These are phyloP conservation scores for Purpureocillium takamizusanense DNA, from an alignment of 2,329 filamentous ascomycete genomes.

Conservation along the genomic window DNA sequence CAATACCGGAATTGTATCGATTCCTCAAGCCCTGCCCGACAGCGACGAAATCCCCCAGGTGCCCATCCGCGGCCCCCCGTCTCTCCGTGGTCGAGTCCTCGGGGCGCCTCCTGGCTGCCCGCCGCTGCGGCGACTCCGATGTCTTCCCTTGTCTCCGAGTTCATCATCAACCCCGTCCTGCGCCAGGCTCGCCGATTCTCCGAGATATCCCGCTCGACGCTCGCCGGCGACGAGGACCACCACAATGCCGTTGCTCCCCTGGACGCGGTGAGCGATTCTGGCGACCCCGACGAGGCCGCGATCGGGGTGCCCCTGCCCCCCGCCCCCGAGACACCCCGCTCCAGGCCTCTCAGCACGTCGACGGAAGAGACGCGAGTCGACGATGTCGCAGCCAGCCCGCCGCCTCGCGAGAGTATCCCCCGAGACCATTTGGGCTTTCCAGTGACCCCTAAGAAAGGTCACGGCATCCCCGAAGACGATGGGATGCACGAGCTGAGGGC, in stretches of 20 bases:
- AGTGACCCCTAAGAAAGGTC: conserved; percentile 17
- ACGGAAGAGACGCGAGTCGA: conserved; percentile 24
- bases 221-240: conserved; percentile 24
- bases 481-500: conserved; percentile 61
- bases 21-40: no score
- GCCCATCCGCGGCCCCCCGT: not conserved
- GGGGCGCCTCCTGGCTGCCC: conserved; percentile 3
- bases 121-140: conserved; percentile 28
- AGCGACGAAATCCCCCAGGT: no score
- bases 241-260: conserved; percentile 8
- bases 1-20: no score
- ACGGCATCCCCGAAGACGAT: conserved; percentile 62
- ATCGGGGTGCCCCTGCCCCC: conserved; percentile 6
- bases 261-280: conserved; percentile 17
- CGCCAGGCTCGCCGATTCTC: conserved; percentile 59
- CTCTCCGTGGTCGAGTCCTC: not conserved
- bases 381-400: conserved; percentile 12
- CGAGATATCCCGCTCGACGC: conserved; percentile 32
- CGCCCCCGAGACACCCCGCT: conserved; percentile 14
- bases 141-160: conserved; percentile 55
- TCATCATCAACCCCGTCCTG: conserved; percentile 57
- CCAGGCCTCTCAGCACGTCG: conserved; percentile 22
- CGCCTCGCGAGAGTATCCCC: conserved; percentile 12
- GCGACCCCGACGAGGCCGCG: conserved; percentile 9
- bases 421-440: conserved; percentile 25